These are phyloP conservation scores for Phytophthora tentaculata DNA, from an alignment of 352 stramenopile genomes.

Conservation along the genomic window DNA sequence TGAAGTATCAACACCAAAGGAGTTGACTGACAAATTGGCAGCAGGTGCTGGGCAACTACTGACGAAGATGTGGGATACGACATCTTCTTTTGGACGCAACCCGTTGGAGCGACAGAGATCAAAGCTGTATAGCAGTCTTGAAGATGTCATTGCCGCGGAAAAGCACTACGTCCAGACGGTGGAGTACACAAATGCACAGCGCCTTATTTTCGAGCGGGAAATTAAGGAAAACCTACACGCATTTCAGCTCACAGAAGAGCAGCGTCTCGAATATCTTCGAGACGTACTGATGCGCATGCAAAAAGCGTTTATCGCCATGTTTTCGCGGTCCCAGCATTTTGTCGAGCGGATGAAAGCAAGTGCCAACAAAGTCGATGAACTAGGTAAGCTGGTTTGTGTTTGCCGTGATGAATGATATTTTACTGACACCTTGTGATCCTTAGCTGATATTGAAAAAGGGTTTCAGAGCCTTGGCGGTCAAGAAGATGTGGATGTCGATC, in stretches of 20 bases:
- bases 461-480: conserved; percentile 65
- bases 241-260: conserved; percentile 86
- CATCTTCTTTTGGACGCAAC: conserved; percentile 68
- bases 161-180: conserved; percentile 73
- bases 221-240: conserved; percentile 80
- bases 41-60: conserved; percentile 67
- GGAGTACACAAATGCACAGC: conserved; percentile 73
- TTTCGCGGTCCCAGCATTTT: conserved; percentile 49
- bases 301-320: conserved; percentile 57
- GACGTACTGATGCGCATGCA: conserved; percentile 76
- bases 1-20: conserved; percentile 46
- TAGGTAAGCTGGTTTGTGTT: no score
- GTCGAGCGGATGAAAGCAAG: conserved; percentile 61
- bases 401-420: neutral
- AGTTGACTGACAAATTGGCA: conserved; percentile 69
- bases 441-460: conserved; percentile 79
- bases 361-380: conserved; percentile 62
- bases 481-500: conserved; percentile 49
- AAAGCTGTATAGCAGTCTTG: conserved; percentile 63
- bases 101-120: conserved; percentile 68
- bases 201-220: conserved; percentile 67
- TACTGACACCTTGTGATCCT: conserved; percentile 2
- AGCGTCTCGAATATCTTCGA: conserved; percentile 81
- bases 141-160: conserved; percentile 74
- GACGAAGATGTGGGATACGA: conserved; percentile 86